phyloP scores from a whole-genome alignment of 768 basidiomycete species.

The Trametes punicea region DNA sequence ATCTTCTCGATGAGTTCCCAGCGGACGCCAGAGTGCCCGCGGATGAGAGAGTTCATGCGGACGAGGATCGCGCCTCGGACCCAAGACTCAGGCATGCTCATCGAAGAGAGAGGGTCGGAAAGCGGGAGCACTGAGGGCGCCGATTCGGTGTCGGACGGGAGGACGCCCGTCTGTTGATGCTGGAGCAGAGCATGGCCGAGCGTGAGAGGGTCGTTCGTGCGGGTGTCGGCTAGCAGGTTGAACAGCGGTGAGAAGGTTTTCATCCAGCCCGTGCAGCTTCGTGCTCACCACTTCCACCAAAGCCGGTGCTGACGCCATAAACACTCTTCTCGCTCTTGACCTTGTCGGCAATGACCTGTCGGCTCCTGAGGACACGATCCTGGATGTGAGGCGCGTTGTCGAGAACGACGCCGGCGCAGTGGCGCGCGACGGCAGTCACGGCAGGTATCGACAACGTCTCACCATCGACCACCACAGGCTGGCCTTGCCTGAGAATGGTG shows the following conservation, averaged over 20 bases:
- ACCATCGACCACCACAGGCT: slow-evolving; percentile 63
- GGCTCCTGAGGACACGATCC: slow-evolving; percentile 57
- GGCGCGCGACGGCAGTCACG: slow-evolving; percentile 72
- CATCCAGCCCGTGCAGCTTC: slow-evolving; percentile 12
- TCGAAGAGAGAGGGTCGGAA: slow-evolving; percentile 60
- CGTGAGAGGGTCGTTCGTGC: slow-evolving; percentile 68
- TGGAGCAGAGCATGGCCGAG: slow-evolving; percentile 84
- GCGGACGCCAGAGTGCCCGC: slow-evolving; percentile 84
- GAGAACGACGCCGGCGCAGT: slow-evolving; percentile 49
- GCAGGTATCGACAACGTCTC: slow-evolving; percentile 70
- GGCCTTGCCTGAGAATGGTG: slow-evolving; percentile 49
- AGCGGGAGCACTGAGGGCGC: slow-evolving; percentile 59
- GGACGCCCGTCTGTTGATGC: slow-evolving; percentile 74
- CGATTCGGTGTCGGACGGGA: slow-evolving; percentile 53
- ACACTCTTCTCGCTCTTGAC: slow-evolving; percentile 65
- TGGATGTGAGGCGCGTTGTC: slow-evolving; percentile 46
- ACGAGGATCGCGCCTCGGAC: slow-evolving; percentile 84
- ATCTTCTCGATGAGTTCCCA: slow-evolving; percentile 80
- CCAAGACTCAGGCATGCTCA: slow-evolving; percentile 84
- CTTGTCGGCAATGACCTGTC: slow-evolving; percentile 62
- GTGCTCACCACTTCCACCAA: slow-evolving; percentile 69
- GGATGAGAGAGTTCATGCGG: slow-evolving; percentile 85
- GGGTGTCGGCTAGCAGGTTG: slow-evolving; percentile 61
- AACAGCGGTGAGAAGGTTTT: slow-evolving; percentile 3
- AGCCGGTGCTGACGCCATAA: slow-evolving; percentile 85